phyloP scores from a whole-genome alignment of 495 filamentous ascomycete genomes.

The Hypoxylon subgilvum region DNA sequence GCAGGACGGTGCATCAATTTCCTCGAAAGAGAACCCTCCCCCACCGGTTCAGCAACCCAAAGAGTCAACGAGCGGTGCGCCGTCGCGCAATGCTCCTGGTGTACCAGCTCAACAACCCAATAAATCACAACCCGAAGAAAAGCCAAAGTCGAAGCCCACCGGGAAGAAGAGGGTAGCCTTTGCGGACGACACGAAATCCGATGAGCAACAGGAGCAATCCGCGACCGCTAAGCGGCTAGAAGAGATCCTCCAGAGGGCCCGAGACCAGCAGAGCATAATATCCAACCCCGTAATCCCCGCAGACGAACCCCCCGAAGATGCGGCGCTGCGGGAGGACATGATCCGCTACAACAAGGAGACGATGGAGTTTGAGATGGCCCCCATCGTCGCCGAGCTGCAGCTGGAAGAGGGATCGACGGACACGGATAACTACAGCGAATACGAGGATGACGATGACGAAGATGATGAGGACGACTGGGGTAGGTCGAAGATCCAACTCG shows the following conservation, averaged over 20 bases:
- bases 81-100: not conserved
- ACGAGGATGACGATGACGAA: slow-evolving; percentile 56
- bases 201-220: slow-evolving; percentile 44
- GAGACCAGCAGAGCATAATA: slow-evolving; percentile 50
- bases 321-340: slow-evolving; percentile 85
- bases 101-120: not conserved
- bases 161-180: slow-evolving; percentile 56
- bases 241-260: slow-evolving; percentile 56
- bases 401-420: slow-evolving; percentile 74
- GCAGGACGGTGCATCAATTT: not conserved
- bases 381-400: slow-evolving; percentile 91
- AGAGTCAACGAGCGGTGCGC: not conserved
- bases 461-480: slow-evolving; percentile 71
- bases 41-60: not conserved
- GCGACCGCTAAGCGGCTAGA: slow-evolving; percentile 51
- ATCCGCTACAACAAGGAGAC: slow-evolving; percentile 77
- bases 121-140: not conserved
- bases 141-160: slow-evolving; percentile 3
- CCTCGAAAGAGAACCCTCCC: not conserved
- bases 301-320: slow-evolving; percentile 80
- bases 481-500: slow-evolving; percentile 64
- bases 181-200: slow-evolving; percentile 61
- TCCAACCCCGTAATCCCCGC: slow-evolving; percentile 55
- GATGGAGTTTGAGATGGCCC: slow-evolving; percentile 70
- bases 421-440: slow-evolving; percentile 60